phyloP scores from a whole-genome alignment of 2,329 filamentous ascomycete genomes.

The Phaeosphaeriaceae sp. region DNA sequence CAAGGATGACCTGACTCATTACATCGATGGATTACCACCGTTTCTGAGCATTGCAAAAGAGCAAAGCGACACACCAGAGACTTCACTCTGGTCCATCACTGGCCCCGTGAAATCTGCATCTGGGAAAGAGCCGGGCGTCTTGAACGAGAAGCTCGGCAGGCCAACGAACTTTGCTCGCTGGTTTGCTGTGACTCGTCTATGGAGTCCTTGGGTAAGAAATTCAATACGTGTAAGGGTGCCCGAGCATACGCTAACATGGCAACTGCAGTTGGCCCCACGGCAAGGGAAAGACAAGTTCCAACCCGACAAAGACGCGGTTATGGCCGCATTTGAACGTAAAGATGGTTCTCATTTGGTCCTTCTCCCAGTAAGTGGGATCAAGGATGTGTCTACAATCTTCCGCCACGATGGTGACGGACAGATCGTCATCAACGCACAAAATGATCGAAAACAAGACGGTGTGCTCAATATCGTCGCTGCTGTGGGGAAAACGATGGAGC shows the following conservation, averaged over 20 bases:
- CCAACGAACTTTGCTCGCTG: slow-evolving; percentile 73
- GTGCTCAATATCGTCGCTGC: slow-evolving; percentile 72
- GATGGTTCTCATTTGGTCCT: slow-evolving; percentile 79
- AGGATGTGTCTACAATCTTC: slow-evolving; percentile 74
- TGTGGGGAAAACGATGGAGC: slow-evolving; percentile 74
- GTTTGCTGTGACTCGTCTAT: slow-evolving; percentile 82
- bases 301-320: slow-evolving; percentile 77
- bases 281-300: slow-evolving; percentile 74
- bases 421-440: slow-evolving; percentile 73
- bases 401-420: slow-evolving; percentile 69
- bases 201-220: slow-evolving; percentile 70
- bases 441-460: slow-evolving; percentile 67
- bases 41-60: slow-evolving; percentile 62
- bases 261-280: slow-evolving; percentile 70
- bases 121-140: slow-evolving; percentile 64
- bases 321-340: slow-evolving; percentile 77
- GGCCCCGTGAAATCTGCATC: slow-evolving; percentile 63
- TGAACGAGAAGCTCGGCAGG: slow-evolving; percentile 65
- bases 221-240: neutral
- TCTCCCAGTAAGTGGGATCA: slow-evolving; percentile 77
- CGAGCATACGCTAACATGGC: neutral
- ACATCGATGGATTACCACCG: slow-evolving; percentile 65
- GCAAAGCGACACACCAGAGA: slow-evolving; percentile 71
- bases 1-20: slow-evolving; percentile 56
- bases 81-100: slow-evolving; percentile 73